Percentiles rank a stretch among this genome's conserved stretches.
Evolutionary conservation across 2,329 filamentous ascomycete genomes (phyloP).

Genomic region (Sporothrix humicola): DNA sequence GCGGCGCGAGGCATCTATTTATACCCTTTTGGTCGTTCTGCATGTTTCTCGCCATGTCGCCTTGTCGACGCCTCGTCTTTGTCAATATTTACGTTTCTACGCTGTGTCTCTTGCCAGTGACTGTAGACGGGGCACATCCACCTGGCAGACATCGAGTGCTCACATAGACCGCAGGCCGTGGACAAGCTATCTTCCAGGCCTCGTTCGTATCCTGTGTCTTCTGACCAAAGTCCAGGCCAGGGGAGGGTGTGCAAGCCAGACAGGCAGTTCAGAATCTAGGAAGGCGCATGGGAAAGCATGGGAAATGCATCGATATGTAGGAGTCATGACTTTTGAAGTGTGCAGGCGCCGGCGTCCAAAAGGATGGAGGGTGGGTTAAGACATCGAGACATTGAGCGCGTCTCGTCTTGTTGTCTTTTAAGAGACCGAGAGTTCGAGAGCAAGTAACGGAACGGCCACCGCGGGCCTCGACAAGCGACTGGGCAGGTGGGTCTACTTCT

Average conservation of each 20-base stretch:
- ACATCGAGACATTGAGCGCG: constrained; percentile 28
- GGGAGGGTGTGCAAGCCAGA: constrained; percentile 32
- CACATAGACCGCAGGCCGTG: background rate
- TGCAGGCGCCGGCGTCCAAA: background rate
- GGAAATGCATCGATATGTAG: background rate
- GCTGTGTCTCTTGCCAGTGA: background rate
- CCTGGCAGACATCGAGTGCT: background rate
- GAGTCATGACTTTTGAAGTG: constrained; percentile 17
- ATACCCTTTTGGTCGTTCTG: constrained; percentile 17
- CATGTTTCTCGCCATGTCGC: background rate
- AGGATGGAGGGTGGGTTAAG: constrained; percentile 17
- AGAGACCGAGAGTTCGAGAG: background rate
- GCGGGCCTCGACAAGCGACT: constrained; percentile 19
- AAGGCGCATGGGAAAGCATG: background rate
- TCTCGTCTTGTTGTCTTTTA: constrained; percentile 8
- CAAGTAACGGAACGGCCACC: background rate
- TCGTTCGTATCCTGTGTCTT: constrained; percentile 28
- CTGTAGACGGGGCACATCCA: background rate
- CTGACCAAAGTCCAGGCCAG: constrained; percentile 22
- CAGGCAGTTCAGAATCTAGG: constrained; percentile 13
- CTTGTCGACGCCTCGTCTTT: background rate
- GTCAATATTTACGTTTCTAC: background rate
- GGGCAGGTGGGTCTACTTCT: background rate
- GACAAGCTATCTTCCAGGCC: background rate
- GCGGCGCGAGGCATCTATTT: constrained; percentile 28